phyloP scores from a whole-genome alignment of 805 yeast species.

The Saccharomyces paradoxus region DNA sequence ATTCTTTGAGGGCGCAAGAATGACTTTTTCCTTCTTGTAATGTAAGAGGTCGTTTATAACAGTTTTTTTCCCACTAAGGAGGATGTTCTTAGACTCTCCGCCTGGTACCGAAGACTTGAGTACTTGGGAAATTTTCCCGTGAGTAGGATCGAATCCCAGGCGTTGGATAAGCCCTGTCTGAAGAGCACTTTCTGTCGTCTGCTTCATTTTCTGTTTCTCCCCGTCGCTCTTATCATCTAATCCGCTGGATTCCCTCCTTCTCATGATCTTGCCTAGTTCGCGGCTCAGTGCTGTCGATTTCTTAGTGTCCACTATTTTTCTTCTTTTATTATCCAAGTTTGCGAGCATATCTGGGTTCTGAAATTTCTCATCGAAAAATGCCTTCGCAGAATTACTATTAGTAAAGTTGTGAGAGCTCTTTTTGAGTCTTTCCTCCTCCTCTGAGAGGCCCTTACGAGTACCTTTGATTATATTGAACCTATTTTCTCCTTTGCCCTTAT shows the following conservation, averaged over 20 bases:
- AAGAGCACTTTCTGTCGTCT: conserved; percentile 33
- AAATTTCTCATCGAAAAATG: conserved; percentile 44
- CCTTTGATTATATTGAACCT: conserved; percentile 10
- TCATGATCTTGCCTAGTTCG: conserved; percentile 19
- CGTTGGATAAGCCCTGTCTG: conserved; percentile 33
- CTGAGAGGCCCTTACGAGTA: background rate
- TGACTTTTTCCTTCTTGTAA: conserved; percentile 30
- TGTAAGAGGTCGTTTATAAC: conserved; percentile 26
- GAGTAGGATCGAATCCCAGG: conserved; percentile 50
- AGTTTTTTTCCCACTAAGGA: conserved; percentile 13
- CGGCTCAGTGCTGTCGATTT: conserved; percentile 25
- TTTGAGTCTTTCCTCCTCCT: conserved; percentile 4
- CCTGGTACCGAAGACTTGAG: conserved; percentile 1
- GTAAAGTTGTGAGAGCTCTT: conserved; percentile 32
- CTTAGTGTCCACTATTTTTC: conserved; percentile 34
- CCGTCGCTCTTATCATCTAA: conserved; percentile 13
- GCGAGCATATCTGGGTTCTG: conserved; percentile 40
- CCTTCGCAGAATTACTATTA: conserved; percentile 36
- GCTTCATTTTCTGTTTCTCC: conserved; percentile 21
- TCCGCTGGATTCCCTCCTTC: conserved; percentile 9
- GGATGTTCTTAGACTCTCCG: conserved; percentile 3
- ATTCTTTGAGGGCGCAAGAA: conserved; percentile 28
- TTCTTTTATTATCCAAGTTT: conserved; percentile 33
- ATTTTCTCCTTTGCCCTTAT: conserved; percentile 21
- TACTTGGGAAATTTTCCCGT: conserved; percentile 17